phyloP scores from a whole-genome alignment of 164 flowering plant genomes.

The Chimonanthus praecox region DNA sequence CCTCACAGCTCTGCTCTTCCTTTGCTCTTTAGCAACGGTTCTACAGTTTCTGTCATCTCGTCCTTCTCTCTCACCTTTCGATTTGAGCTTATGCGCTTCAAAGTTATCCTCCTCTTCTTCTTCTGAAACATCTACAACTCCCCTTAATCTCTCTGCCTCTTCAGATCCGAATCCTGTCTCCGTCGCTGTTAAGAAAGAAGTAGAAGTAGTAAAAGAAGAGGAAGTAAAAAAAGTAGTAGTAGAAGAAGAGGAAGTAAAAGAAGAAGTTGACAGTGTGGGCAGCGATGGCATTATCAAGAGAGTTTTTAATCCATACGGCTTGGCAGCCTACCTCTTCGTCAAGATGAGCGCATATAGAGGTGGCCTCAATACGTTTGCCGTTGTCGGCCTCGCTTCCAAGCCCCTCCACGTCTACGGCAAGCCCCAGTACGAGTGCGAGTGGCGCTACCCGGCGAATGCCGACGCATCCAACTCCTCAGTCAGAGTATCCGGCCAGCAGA shows the following conservation, averaged over 20 bases:
- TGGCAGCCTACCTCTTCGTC: slow-evolving; percentile 72
- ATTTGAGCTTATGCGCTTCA: slow-evolving; percentile 43
- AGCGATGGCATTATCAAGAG: slow-evolving; percentile 42
- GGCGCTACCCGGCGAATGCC: slow-evolving; percentile 26
- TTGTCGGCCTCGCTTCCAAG: slow-evolving; percentile 48
- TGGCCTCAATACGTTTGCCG: slow-evolving; percentile 54
- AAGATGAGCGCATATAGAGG: slow-evolving; percentile 93
- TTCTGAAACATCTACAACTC: not conserved
- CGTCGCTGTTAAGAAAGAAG: slow-evolving; percentile 18
- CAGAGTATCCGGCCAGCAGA: slow-evolving; percentile 29
- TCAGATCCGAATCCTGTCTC: slow-evolving; percentile 10
- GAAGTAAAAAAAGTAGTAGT: not conserved
- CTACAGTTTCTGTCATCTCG: slow-evolving; percentile 52
- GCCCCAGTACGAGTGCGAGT: slow-evolving; percentile 53
- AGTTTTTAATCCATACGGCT: slow-evolving; percentile 50
- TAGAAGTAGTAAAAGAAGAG: slow-evolving; percentile 8
- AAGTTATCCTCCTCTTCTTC: slow-evolving; percentile 10
- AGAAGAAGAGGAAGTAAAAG: not conserved
- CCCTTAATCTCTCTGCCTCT: not conserved
- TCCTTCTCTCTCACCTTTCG: slow-evolving; percentile 41
- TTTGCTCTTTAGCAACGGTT: slow-evolving; percentile 39
- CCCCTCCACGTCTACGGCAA: slow-evolving; percentile 42
- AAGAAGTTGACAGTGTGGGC: too few species aligned
- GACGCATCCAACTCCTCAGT: slow-evolving; percentile 6
- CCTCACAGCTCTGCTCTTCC: slow-evolving; percentile 39